Evolutionary conservation across 805 yeast genomes (phyloP).

Genomic region (Spathaspora girioi): DNA sequence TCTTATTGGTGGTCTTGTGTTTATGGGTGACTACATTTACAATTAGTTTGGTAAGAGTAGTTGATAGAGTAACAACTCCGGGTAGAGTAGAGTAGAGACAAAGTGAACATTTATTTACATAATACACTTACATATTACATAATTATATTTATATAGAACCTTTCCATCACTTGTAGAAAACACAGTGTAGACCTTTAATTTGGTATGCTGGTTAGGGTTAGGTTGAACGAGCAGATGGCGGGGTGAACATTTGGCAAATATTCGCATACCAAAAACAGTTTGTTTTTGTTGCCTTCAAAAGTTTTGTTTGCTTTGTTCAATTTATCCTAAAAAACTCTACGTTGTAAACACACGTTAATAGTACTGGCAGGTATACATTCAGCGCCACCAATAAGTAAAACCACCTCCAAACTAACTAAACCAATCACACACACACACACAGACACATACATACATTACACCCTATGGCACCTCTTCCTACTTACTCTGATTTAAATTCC

Average conservation of each 20-base stretch:
- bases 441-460: background rate
- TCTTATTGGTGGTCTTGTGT: conserved; percentile 68
- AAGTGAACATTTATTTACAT: background rate
- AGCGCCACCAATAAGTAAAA: background rate
- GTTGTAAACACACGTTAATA: too few species aligned
- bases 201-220: too few species aligned
- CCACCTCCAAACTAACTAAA: background rate
- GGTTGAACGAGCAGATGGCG: too few species aligned
- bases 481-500: conserved; percentile 58
- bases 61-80: conserved; percentile 49
- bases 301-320: background rate
- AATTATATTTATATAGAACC: too few species aligned
- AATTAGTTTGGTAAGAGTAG: conserved; percentile 77
- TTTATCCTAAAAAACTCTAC: too few species aligned
- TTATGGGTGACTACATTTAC: conserved; percentile 86
- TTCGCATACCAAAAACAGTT: background rate
- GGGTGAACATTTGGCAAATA: too few species aligned
- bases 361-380: background rate
- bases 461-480: conserved; percentile 36
- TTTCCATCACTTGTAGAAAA: too few species aligned
- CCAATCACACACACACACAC: background rate
- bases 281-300: background rate
- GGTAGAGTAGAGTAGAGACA: background rate
- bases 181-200: too few species aligned
- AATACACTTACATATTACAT: background rate